phyloP scores from a whole-genome alignment of 2,329 filamentous ascomycete species.

The Pyricularia sp. region DNA sequence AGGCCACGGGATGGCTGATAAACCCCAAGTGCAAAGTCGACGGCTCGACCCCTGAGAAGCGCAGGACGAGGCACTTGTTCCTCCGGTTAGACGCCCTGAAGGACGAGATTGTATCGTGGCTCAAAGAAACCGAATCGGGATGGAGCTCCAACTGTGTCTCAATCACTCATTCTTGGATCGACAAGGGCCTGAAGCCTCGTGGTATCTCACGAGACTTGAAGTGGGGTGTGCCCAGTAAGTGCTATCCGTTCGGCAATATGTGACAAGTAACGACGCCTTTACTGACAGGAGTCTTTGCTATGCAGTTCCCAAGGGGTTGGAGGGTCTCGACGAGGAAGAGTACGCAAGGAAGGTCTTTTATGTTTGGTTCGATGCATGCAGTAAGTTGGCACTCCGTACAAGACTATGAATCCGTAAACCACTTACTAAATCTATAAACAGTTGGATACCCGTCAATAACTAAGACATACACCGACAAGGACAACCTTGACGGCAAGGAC shows the following conservation, averaged over 20 bases:
- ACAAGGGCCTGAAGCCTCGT: conserved; percentile 74
- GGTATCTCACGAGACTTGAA: conserved; percentile 89
- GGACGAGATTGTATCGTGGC: conserved; percentile 44
- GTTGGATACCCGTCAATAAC: conserved; percentile 93
- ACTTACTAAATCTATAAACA: conserved; percentile 49
- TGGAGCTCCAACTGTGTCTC: conserved; percentile 69
- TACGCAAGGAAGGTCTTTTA: conserved; percentile 69
- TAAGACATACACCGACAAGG: conserved; percentile 65
- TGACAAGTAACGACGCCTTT: not conserved
- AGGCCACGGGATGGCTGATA: conserved; percentile 36
- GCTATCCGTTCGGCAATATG: not conserved
- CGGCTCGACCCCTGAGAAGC: conserved; percentile 63
- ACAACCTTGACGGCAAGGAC: conserved; percentile 8
- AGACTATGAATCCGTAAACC: not conserved
- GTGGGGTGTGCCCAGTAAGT: conserved; percentile 59
- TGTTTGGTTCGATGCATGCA: conserved; percentile 58
- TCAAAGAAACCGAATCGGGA: conserved; percentile 41
- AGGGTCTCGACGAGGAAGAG: conserved; percentile 32
- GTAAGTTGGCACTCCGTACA: not conserved
- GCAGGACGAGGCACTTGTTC: conserved; percentile 75
- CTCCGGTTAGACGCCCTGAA: conserved; percentile 80
- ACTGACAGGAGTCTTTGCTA: not conserved
- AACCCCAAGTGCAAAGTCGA: conserved; percentile 91
- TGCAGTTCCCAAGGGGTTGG: conserved; percentile 1
- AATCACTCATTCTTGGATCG: conserved; percentile 74